Conservation (phyloP, 345 rosid species). For the Citrus australasica region DNA sequence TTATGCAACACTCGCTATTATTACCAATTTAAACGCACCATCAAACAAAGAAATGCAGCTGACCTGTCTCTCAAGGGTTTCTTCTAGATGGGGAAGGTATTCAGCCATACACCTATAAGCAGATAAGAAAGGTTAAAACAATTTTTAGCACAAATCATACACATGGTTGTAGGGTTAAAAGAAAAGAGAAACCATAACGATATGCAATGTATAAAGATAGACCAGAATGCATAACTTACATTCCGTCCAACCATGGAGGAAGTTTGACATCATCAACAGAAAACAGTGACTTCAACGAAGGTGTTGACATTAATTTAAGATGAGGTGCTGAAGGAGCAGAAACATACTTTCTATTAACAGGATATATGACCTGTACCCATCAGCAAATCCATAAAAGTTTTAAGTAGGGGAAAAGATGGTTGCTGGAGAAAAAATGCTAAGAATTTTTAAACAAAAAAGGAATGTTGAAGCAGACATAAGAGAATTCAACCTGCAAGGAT, state of each 20-base stretch:
- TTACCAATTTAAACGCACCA: conserved; percentile 9
- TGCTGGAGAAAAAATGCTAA: background rate
- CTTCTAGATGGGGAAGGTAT: conserved; percentile 95
- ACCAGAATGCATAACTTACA: conserved; percentile 45
- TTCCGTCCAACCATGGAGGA: conserved; percentile 85
- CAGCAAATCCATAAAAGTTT: conserved; percentile 8
- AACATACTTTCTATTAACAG: conserved; percentile 65
- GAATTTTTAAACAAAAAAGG: background rate
- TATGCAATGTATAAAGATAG: conserved; percentile 11
- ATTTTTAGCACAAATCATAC: conserved; percentile 17
- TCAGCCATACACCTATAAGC: conserved; percentile 92
- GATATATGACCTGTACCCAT: conserved; percentile 70
- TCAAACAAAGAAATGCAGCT: conserved; percentile 16
- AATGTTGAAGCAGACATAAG: conserved; percentile 2
- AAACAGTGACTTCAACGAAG: conserved; percentile 65
- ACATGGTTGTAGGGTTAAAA: background rate
- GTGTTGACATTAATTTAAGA: conserved; percentile 63
- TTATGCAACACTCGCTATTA: background rate
- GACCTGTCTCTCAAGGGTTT: conserved; percentile 79
- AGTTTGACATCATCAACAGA: conserved; percentile 89
- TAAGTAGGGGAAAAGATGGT: background rate
- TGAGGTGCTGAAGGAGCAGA: conserved; percentile 82
- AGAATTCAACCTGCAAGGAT: conserved; percentile 67
- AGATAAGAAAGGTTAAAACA: conserved; percentile 11
- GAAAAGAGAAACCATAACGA: background rate